Evolutionary conservation across 345 rosid species (phyloP).

Genomic region (Kernera saxatilis): DNA sequence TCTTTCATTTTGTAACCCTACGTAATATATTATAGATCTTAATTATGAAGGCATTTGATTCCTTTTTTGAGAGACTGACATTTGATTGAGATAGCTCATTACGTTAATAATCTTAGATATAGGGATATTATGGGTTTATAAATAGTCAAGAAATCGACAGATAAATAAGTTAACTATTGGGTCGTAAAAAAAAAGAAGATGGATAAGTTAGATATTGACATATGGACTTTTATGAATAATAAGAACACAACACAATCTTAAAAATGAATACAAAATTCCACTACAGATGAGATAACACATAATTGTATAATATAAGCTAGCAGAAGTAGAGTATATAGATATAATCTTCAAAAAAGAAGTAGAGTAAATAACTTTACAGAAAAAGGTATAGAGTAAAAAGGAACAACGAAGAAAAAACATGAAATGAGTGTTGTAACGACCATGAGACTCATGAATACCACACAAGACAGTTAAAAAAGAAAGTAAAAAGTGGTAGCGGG

Average conservation of each 20-base stretch:
- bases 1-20: constrained; percentile 3
- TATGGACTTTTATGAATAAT: background rate
- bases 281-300: background rate
- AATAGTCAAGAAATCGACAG: background rate
- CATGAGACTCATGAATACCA: constrained; percentile 7
- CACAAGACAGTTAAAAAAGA: constrained; percentile 7
- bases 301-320: background rate
- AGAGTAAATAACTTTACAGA: background rate
- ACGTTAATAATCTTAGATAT: background rate
- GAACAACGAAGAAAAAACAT: constrained; percentile 3
- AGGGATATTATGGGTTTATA: background rate
- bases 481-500: background rate
- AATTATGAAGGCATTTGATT: background rate
- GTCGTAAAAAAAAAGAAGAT: background rate
- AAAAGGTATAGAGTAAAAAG: background rate
- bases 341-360: background rate
- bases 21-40: background rate
- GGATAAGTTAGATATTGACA: too few species aligned
- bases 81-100: background rate
- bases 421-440: constrained; percentile 23
- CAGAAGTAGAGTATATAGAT: background rate
- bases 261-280: background rate
- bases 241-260: background rate
- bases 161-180: too few species aligned
- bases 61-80: background rate